Evolutionary conservation across 169 alveolate genomes (phyloP), one percentile per base, ranked within the genome.

Genomic region (Cryptosporidium tyzzeri): DNA sequence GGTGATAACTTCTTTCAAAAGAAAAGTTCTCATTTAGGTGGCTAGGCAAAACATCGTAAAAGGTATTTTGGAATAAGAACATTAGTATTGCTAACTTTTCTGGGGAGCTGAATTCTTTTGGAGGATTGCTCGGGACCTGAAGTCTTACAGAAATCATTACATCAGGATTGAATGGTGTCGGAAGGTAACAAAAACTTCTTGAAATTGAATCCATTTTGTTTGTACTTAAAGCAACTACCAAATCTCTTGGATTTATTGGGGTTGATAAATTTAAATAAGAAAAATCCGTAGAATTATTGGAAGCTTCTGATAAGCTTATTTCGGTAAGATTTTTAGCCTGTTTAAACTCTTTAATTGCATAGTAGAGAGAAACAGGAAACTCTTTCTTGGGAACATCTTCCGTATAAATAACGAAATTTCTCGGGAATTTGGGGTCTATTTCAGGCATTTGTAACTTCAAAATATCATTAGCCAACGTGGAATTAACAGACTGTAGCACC

Each of bases 131-230:
- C 21, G 86, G 86, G 12, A 73, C 14, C 16, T 73, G 33, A 9
- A 73, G 48, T 35, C 16, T 73, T 9, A 44, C 45, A 0, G 10
- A 23, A 12, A 73, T 29, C 59, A 73, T 35, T 37, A 73, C 31
- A 39, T 73, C 86, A 1, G 86, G 53, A 35, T 37, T 59, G 29
- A 31, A 31, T 35, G 62, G 12, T 18, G 86, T 55, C 12, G 86
- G 86, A 33, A 73, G 51, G 55, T 73, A 73, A 29, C 86, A 73
- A 9, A 73, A 26, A 6, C 68, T 73, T 26, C 37, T 73, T 26
- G 86, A 37, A 41, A 31, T 37, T 10, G 68, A 59, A 18, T 23
- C 1, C 48, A 73, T 53, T 41, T 73, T 73, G 1, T 71, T 31
- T 7, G 59, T 18, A 26, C 68, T 55, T 8, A 73, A 41, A 14